Evolutionary conservation across 345 rosid species (phyloP).

Genomic region (Hibiscus trionum): DNA sequence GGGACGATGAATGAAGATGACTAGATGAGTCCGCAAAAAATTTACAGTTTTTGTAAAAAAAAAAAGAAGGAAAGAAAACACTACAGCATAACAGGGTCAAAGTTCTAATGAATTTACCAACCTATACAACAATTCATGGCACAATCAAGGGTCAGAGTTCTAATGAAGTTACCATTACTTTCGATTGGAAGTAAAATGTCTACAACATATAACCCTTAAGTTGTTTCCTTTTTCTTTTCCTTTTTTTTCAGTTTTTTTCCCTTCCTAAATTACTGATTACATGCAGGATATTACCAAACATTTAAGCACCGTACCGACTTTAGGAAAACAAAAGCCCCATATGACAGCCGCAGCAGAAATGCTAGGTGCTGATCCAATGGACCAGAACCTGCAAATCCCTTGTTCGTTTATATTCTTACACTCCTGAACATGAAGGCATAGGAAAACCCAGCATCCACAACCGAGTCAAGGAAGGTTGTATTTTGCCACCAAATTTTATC

Average conservation of each 20-base stretch:
- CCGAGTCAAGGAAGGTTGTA: neutral
- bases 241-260: neutral
- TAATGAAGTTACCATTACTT: neutral
- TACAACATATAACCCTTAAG: neutral
- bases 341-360: neutral
- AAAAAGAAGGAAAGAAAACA: too few species aligned
- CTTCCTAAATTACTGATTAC: neutral
- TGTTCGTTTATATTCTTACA: neutral
- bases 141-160: neutral
- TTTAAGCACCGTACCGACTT: neutral
- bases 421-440: neutral
- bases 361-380: neutral
- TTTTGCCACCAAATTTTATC: neutral
- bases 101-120: neutral
- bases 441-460: neutral
- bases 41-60: too few species aligned
- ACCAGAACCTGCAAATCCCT: neutral
- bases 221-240: neutral
- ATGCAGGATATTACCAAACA: neutral
- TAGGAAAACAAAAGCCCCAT: neutral
- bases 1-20: too few species aligned
- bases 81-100: too few species aligned
- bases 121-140: neutral
- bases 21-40: too few species aligned
- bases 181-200: neutral